phyloP scores from a whole-genome alignment of 1,139 yeast genomes.

The Pichia sp. region DNA sequence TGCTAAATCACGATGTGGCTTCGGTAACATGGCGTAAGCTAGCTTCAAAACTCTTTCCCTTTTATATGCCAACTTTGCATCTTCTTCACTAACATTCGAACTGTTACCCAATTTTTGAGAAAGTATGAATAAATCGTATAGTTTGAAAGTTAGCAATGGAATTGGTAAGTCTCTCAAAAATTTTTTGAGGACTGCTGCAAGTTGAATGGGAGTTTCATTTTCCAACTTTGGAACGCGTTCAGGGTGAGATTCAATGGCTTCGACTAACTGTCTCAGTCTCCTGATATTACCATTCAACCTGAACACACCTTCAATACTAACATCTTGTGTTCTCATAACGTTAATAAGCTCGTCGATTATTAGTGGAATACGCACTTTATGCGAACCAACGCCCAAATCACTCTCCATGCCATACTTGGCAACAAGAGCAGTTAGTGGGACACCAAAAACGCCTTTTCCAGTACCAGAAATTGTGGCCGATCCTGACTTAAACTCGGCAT shows the following conservation, averaged over 20 bases:
- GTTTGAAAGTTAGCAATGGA: constrained; percentile 74
- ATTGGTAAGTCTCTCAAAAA: constrained; percentile 90
- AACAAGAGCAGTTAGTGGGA: constrained; percentile 67
- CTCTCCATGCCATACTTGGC: constrained; percentile 81
- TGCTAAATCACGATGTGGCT: constrained; percentile 75
- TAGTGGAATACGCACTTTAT: constrained; percentile 75
- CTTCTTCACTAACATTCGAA: constrained; percentile 31
- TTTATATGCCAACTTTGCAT: constrained; percentile 22
- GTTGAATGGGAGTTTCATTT: constrained; percentile 81
- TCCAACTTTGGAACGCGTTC: constrained; percentile 67
- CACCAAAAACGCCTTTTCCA: constrained; percentile 63
- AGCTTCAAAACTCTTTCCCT: constrained; percentile 62
- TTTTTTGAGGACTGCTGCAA: constrained; percentile 90
- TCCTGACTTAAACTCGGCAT: constrained; percentile 19
- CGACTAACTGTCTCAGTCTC: constrained; percentile 69
- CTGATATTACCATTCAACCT: constrained; percentile 95
- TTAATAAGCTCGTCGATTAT: constrained; percentile 81
- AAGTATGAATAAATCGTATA: constrained; percentile 77
- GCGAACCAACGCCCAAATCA: constrained; percentile 82
- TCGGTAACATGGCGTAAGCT: constrained; percentile 76
- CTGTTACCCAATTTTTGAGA: constrained; percentile 48
- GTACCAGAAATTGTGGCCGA: constrained; percentile 21
- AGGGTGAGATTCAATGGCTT: constrained; percentile 67
- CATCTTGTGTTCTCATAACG: constrained; percentile 84
- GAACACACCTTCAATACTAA: constrained; percentile 96